A percentile compares a stretch with the other conserved stretches of the same genome.
phyloP scores from a whole-genome alignment of 768 basidiomycete genomes.

The Coprinopsis sp. region DNA sequence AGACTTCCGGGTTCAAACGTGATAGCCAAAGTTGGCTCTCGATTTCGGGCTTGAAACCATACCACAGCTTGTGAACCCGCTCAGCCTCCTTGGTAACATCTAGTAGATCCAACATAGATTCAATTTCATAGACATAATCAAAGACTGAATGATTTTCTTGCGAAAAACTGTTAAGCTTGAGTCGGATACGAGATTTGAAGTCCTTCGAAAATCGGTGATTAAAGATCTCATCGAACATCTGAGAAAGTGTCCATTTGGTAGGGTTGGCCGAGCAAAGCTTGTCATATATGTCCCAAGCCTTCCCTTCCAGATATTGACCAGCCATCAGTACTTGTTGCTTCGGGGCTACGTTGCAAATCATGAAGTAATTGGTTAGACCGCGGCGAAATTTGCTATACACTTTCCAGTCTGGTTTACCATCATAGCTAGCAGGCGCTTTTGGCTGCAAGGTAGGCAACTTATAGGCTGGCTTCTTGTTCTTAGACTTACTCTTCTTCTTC shows the following conservation, averaged over 20 bases:
- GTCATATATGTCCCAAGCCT: neutral
- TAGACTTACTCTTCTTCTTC: no score
- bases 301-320: conserved; percentile 23
- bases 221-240: neutral
- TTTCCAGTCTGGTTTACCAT: no score
- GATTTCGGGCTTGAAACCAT: conserved; percentile 22
- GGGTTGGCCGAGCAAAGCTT: neutral
- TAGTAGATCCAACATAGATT: conserved; percentile 24
- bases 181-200: neutral
- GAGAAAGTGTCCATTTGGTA: neutral
- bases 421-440: no score
- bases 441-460: no score
- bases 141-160: conserved; percentile 23
- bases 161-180: conserved; percentile 13
- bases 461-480: no score
- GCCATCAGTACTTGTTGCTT: no score
- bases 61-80: conserved; percentile 30
- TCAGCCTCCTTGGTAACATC: conserved; percentile 21
- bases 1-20: conserved; percentile 22
- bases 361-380: no score
- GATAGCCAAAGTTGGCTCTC: conserved; percentile 24
- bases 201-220: conserved; percentile 1
- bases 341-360: no score
- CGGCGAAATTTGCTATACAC: no score
- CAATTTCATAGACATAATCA: conserved; percentile 27